Conservation (phyloP, 2,329 filamentous ascomycete species). For the Xylariaceae sp. region DNA sequence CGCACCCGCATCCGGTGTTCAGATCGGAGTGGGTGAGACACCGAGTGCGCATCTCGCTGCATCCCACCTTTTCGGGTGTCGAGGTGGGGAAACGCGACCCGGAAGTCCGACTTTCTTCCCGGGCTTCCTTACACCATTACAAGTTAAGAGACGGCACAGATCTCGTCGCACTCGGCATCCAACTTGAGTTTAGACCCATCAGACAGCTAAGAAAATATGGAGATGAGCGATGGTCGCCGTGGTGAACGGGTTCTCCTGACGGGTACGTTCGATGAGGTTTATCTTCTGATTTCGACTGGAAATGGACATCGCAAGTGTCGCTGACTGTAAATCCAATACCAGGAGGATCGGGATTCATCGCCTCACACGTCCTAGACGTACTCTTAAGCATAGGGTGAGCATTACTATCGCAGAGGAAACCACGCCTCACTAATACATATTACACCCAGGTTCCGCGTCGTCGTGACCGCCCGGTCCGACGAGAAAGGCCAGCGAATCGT, state of each 20-base stretch:
- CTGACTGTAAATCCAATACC: slow-evolving; percentile 2
- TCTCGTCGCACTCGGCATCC: no score
- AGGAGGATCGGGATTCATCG: slow-evolving; percentile 52
- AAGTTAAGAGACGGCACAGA: neutral
- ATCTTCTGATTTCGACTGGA: no score
- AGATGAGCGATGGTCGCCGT: neutral
- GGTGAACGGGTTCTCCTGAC: slow-evolving; percentile 28
- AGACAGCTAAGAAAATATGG: neutral
- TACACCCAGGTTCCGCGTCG: slow-evolving; percentile 37
- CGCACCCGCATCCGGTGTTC: neutral
- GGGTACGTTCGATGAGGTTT: slow-evolving; percentile 16
- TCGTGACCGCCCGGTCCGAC: slow-evolving; percentile 43
- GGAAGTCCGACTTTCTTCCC: neutral
- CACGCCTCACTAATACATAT: slow-evolving; percentile 22
- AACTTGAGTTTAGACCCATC: no score
- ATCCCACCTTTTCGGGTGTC: neutral
- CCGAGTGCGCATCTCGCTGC: neutral
- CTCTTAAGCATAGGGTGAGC: slow-evolving; percentile 40
- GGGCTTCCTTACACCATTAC: neutral
- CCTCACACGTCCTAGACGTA: slow-evolving; percentile 46
- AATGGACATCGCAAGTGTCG: neutral
- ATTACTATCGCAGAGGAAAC: neutral
- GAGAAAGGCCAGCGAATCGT: slow-evolving; percentile 43
- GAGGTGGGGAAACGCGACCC: neutral
- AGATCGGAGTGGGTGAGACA: neutral